phyloP scores from a whole-genome alignment of 495 filamentous ascomycete genomes.

The Lophiotrema nucula region DNA sequence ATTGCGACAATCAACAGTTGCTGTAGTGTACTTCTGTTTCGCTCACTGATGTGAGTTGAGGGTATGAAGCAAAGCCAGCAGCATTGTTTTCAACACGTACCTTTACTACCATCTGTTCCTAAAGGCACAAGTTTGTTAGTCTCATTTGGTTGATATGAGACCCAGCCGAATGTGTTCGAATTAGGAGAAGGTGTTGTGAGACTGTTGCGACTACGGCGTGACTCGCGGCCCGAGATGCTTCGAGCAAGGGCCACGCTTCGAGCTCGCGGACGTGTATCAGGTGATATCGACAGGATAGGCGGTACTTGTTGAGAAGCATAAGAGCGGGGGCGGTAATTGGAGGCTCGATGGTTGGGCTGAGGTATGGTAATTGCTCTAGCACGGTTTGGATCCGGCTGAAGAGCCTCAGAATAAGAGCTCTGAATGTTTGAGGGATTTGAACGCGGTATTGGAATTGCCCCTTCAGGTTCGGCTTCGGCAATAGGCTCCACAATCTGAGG shows the following conservation, averaged over 20 bases:
- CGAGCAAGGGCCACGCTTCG: conserved; percentile 1
- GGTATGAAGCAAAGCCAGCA: too few species aligned
- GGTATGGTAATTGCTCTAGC: conserved; percentile 26
- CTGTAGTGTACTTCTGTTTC: too few species aligned
- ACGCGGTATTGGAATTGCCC: conserved; percentile 17
- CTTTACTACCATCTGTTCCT: conserved; percentile 14
- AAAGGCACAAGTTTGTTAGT: conserved; percentile 19
- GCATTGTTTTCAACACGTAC: too few species aligned
- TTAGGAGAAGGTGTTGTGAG: conserved; percentile 19
- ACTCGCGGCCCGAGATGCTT: conserved; percentile 7
- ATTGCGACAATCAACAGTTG: too few species aligned
- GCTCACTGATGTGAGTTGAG: too few species aligned
- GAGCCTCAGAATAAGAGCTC: not conserved
- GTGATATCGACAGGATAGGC: conserved; percentile 9
- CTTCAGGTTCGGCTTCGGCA: conserved; percentile 8
- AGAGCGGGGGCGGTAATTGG: not conserved
- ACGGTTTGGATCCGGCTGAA: not conserved
- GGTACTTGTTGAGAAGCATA: not conserved
- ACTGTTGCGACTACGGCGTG: conserved; percentile 7
- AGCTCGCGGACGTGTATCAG: conserved; percentile 6
- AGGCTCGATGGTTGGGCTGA: conserved; percentile 3
- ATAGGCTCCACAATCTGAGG: conserved; percentile 16
- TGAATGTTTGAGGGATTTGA: not conserved
- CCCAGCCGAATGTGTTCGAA: conserved; percentile 27
- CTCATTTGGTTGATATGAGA: conserved; percentile 29